Evolutionary conservation across 2,329 filamentous ascomycete species (phyloP).

Genomic region (Colletotrichum navitas): DNA sequence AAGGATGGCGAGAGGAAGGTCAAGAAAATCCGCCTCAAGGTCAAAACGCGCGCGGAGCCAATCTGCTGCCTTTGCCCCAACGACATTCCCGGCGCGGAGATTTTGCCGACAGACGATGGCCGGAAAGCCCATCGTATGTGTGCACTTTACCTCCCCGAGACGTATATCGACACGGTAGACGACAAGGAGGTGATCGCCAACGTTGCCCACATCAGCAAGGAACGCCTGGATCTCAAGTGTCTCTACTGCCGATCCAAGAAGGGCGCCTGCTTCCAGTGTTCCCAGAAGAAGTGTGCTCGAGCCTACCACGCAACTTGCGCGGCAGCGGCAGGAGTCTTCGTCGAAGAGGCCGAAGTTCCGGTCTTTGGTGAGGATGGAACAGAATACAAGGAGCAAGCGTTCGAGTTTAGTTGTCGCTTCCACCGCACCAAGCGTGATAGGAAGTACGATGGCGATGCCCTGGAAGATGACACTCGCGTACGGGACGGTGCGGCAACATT

Average conservation of each 20-base stretch:
- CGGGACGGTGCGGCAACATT: conserved; percentile 76
- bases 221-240: conserved; percentile 91
- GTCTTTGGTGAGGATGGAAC: conserved; percentile 91
- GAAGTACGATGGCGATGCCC: conserved; percentile 74
- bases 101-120: conserved; percentile 90
- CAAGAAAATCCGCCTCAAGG: conserved; percentile 82
- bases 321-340: conserved; percentile 88
- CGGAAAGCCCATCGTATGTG: conserved; percentile 90
- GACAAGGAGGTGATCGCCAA: conserved; percentile 82
- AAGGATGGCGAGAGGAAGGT: conserved; percentile 67
- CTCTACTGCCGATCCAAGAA: conserved; percentile 94
- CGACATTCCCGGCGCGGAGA: conserved; percentile 81
- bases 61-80: conserved; percentile 95
- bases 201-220: conserved; percentile 84
- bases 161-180: conserved; percentile 81
- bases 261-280: conserved; percentile 98
- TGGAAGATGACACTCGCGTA: conserved; percentile 79
- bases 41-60: conserved; percentile 78
- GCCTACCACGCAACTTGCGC: conserved; percentile 97
- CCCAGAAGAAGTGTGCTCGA: conserved; percentile 91
- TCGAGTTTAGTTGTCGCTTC: conserved; percentile 94
- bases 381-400: conserved; percentile 91
- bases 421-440: conserved; percentile 90
- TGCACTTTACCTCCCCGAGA: conserved; percentile 92
- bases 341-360: conserved; percentile 87